Base-by-base conservation (phyloP, 805 yeast species). In the Suhomyces emberorum region DNA sequence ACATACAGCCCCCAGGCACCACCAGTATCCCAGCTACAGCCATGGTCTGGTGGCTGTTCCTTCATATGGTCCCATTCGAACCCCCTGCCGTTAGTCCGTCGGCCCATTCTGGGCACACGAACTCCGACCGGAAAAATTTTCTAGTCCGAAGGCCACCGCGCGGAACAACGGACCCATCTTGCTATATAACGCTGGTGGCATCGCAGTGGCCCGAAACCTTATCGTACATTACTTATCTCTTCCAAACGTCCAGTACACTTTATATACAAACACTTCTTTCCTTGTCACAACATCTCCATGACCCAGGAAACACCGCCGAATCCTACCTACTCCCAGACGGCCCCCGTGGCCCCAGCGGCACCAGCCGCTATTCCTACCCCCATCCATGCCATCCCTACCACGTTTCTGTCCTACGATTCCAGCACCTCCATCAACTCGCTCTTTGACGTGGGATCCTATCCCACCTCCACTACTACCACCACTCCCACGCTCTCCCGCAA, bases 341-440 rank as follows among this genome's bases (percentile, higher is more conserved):
- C n/a, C n/a, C n/a, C n/a, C n/a, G n/a, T n/a, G n/a, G n/a, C n/a
- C n/a, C n/a, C n/a, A n/a, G n/a, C n/a, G n/a, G n/a, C n/a, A n/a
- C n/a, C n/a, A n/a, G n/a, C n/a, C n/a, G n/a, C n/a, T n/a, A n/a
- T n/a, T n/a, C n/a, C n/a, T n/a, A n/a, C n/a, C n/a, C n/a, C n/a
- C n/a, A n/a, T n/a, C n/a, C n/a, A n/a, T n/a, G n/a, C n/a, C n/a
- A n/a, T n/a, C n/a, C n/a, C n/a, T n/a, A n/a, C n/a, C n/a, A n/a
- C n/a, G n/a, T n/a, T n/a, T n/a, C n/a, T 20, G 22, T 28, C 28
- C 5, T 14, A 34, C 19, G 45, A 43, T 21, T 55, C 59, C 16
- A 38, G 47, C 27, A 49, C 55, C 10, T 59, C 65, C 15, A 54
- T 60, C 30, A 54, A 56, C 38, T 58, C 64, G 28, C 47, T 61